A percentile compares a stretch with the other conserved stretches of the same genome.
Evolutionary conservation across 2,329 filamentous ascomycete species (phyloP).

Genomic region (Trichoderma lentiforme): DNA sequence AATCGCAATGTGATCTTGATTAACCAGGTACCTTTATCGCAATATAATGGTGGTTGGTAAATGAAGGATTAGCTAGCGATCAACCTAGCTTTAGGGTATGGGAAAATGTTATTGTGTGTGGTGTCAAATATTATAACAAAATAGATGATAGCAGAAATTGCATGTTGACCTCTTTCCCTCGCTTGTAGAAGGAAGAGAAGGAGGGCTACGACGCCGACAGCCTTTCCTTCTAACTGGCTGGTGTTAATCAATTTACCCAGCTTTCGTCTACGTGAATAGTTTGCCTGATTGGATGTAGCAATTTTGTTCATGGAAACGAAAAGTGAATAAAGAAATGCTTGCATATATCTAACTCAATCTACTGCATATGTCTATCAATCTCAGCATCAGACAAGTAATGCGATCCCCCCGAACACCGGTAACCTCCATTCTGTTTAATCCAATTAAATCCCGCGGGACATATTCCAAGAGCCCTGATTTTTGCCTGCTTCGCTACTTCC

Average conservation of each 20-base stretch:
- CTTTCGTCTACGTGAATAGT: background rate
- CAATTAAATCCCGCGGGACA: constrained; percentile 59
- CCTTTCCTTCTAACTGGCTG: no score
- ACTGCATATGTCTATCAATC: background rate
- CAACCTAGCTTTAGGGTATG: background rate
- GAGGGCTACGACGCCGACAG: no score
- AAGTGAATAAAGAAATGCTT: background rate
- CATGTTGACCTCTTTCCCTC: no score
- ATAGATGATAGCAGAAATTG: no score
- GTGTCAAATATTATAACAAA: no score
- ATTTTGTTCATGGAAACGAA: background rate
- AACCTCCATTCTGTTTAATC: constrained; percentile 59
- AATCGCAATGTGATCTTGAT: background rate
- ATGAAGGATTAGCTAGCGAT: background rate
- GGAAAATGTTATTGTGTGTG: background rate
- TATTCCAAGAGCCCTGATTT: constrained; percentile 49
- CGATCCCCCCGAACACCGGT: constrained; percentile 57
- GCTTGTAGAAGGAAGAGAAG: no score
- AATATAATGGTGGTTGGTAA: no score
- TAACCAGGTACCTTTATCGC: background rate
- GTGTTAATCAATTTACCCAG: background rate
- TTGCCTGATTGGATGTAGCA: background rate
- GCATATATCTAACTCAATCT: background rate
- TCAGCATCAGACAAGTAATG: constrained; percentile 44
- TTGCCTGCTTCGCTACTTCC: constrained; percentile 42